Evolutionary conservation across 1,284 basidiomycete genomes (phyloP).

Genomic region (Apiotrichum laibachii): DNA sequence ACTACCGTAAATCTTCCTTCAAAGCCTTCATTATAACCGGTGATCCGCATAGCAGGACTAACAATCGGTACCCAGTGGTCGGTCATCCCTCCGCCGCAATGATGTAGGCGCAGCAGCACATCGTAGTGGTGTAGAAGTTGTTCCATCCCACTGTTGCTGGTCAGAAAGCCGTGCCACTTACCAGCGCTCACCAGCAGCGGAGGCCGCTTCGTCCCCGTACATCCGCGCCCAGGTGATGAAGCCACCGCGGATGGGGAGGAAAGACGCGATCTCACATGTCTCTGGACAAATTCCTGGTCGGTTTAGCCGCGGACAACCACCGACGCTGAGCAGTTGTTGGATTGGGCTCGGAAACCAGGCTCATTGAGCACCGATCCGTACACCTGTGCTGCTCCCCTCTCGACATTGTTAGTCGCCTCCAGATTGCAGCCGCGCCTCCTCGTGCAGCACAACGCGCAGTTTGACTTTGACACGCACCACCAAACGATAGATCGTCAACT

Average conservation of each 20-base stretch:
- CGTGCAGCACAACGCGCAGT: background rate
- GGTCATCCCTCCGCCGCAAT: conserved; percentile 27
- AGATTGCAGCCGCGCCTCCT: background rate
- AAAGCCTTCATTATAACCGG: conserved; percentile 20
- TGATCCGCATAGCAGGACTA: conserved; percentile 26
- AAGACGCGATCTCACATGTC: conserved; percentile 19
- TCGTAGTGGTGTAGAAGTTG: conserved; percentile 24
- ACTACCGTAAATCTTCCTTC: conserved; percentile 4
- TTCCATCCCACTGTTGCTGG: conserved; percentile 28
- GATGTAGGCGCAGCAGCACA: conserved; percentile 27
- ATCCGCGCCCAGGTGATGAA: conserved; percentile 20
- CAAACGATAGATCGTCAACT: conserved; percentile 10
- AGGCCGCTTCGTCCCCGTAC: conserved; percentile 18
- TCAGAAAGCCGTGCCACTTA: background rate
- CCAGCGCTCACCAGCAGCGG: background rate
- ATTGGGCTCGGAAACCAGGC: background rate
- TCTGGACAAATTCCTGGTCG: conserved; percentile 12
- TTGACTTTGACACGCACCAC: conserved; percentile 6
- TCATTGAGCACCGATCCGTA: background rate
- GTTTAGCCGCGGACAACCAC: background rate
- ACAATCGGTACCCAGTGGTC: conserved; percentile 28
- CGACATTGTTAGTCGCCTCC: background rate
- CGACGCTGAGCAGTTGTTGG: background rate
- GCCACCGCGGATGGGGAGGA: conserved; percentile 22
- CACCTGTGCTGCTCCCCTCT: background rate